Percentiles rank a stretch among this genome's conserved stretches.
Evolutionary conservation across 257 asterid species (phyloP).

Genomic region (Misopates orontium): DNA sequence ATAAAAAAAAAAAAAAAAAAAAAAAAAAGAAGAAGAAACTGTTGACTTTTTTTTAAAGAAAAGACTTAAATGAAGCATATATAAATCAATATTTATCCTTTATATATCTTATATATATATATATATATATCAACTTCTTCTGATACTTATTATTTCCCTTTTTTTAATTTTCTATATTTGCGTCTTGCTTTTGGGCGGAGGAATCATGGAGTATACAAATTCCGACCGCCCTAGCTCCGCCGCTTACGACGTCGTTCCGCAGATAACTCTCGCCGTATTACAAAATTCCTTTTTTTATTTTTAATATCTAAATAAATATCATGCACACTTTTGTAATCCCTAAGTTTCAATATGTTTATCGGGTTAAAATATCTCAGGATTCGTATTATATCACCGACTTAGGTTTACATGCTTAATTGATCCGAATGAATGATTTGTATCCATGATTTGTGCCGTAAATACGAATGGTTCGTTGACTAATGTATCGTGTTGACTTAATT

Average conservation of each 20-base stretch:
- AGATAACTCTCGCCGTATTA: constrained; percentile 28
- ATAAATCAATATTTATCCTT: no score
- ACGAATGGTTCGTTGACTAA: constrained; percentile 25
- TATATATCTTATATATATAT: no score
- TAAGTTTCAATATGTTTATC: not conserved
- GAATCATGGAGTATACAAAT: constrained; percentile 41
- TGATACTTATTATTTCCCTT: not conserved
- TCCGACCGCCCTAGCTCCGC: constrained; percentile 35
- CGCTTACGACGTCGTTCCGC: constrained; percentile 31
- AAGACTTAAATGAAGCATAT: no score
- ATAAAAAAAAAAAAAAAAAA: no score
- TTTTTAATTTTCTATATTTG: not conserved
- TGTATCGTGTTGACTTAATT: constrained; percentile 13
- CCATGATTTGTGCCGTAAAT: constrained; percentile 12
- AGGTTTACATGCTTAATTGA: constrained; percentile 13
- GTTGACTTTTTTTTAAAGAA: no score
- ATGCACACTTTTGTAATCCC: not conserved
- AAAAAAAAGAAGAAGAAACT: no score
- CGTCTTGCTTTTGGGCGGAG: constrained; percentile 21
- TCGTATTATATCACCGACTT: constrained; percentile 9
- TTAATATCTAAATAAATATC: no score
- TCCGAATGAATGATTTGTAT: constrained; percentile 1
- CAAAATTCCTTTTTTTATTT: not conserved
- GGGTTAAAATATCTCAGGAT: not conserved
- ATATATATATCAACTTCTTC: no score